Evolutionary conservation across 331 rosid genomes (phyloP), one percentile per base, ranked within the genome.

Genomic region (Malus hybrid): DNA sequence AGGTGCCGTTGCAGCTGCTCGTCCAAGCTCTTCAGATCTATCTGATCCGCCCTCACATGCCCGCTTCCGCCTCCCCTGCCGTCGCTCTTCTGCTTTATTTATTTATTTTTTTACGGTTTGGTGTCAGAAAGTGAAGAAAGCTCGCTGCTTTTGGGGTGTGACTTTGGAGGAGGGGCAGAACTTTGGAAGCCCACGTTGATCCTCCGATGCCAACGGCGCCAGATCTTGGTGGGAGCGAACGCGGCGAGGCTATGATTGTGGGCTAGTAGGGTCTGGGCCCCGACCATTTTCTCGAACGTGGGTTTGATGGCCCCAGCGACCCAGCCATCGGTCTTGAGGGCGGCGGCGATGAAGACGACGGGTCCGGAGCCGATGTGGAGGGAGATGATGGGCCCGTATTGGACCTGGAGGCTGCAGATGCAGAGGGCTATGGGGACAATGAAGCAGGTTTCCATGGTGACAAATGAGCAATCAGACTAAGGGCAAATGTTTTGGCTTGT

Each of bases 21-120:
- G 77, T 94, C 99, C 87, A 94, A 88, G 83, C 97, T 89, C 87
- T 94, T 94, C 90, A 94, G 97, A 90, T 94, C 99, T 86, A 94
- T 92, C 80, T 94, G 97, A 87, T 94, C 99, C 55, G 99, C 99
- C 71, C 99, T 92, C 80, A 92, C 96, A 81, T 94, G 92, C 80
- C 90, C 91, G 65, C 48, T 63, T 1, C 90, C 91, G 29, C 96
- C 93, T 3, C 46, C 50, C 1, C 15, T 15, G 82, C 86, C 77
- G 68, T 92, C 97, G 75, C 87, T 84, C 82, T 89, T 94, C 89
- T 83, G 88, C 80, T 85, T 90, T 97, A 92, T 94, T 24, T 24
- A 24, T 24, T 24, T 24, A 24, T 52, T 83, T 20, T 39, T 31
- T 4, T 28, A 54, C 60, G 2, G 60, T 55, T 20, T 50, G 22